Conservation (phyloP, 352 stramenopile species). For the Pythium phragmiticola region DNA sequence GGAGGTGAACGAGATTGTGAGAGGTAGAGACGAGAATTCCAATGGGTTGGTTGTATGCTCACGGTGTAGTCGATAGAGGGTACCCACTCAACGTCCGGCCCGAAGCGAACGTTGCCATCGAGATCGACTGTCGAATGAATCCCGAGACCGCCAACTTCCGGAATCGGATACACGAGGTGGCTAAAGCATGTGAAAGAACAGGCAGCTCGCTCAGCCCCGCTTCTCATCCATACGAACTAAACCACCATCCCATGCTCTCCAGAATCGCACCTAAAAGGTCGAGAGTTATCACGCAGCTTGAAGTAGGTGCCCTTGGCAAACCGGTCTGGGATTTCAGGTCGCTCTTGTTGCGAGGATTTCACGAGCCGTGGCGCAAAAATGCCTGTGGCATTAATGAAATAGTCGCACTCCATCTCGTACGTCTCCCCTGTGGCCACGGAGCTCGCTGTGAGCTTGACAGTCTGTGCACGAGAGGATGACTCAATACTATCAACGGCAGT, state of each 20-base stretch:
- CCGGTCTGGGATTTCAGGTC: conserved; percentile 44
- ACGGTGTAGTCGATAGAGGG: conserved; percentile 79
- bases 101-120: conserved; percentile 92
- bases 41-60: not conserved
- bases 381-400: conserved; percentile 92
- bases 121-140: conserved; percentile 96
- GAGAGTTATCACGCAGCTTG: conserved; percentile 50
- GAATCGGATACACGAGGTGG: conserved; percentile 95
- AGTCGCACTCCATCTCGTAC: conserved; percentile 84
- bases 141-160: conserved; percentile 92
- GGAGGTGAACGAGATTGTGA: not conserved
- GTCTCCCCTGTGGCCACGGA: conserved; percentile 39
- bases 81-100: conserved; percentile 96
- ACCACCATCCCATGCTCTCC: not conserved
- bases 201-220: not conserved
- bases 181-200: conserved; percentile 23
- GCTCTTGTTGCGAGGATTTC: not conserved
- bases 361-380: conserved; percentile 66
- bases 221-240: not conserved
- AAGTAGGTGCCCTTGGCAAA: conserved; percentile 98
- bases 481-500: conserved; percentile 53
- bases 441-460: conserved; percentile 6
- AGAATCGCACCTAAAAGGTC: conserved; percentile 55
- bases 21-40: not conserved
- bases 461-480: conserved; percentile 26